These are phyloP conservation scores for Umbelopsis ramanniana DNA, from an alignment of 192 early-diverging fungal species.

Conservation along the genomic window DNA sequence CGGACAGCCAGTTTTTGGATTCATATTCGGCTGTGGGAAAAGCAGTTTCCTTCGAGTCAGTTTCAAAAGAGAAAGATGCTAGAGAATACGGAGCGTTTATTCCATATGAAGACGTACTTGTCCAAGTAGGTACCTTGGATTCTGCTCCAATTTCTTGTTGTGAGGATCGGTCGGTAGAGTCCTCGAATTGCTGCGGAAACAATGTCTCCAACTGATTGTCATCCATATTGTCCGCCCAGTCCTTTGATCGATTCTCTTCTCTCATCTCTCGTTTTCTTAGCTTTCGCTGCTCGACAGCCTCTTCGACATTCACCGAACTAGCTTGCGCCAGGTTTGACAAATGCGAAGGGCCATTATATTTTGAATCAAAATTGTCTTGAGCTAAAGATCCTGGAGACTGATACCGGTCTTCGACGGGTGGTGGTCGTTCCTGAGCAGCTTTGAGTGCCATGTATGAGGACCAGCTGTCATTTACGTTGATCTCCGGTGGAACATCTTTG, in stretches of 20 bases:
- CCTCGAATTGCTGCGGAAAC: neutral
- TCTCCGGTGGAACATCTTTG: neutral
- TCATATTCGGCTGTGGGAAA: neutral
- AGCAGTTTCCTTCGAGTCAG: neutral
- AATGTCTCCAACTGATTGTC: neutral
- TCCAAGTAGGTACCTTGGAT: neutral
- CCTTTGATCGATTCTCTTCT: neutral
- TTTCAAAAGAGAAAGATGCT: neutral
- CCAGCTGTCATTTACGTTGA: neutral
- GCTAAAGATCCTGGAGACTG: slow-evolving; percentile 7
- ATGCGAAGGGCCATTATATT: no score
- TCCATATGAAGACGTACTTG: slow-evolving; percentile 1
- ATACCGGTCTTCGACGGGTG: neutral
- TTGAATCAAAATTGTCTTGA: neutral
- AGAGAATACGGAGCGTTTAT: neutral
- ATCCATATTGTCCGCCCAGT: neutral
- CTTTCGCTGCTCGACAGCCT: neutral
- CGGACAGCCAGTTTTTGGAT: neutral
- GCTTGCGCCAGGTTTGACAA: no score
- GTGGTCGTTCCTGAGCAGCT: no score
- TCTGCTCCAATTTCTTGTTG: neutral
- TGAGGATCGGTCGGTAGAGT: no score
- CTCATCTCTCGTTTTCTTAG: neutral
- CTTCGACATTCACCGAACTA: neutral
- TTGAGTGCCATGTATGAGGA: neutral